Evolutionary conservation across 768 basidiomycete species (phyloP).

Genomic region (Hemileccinum rubropunctum): DNA sequence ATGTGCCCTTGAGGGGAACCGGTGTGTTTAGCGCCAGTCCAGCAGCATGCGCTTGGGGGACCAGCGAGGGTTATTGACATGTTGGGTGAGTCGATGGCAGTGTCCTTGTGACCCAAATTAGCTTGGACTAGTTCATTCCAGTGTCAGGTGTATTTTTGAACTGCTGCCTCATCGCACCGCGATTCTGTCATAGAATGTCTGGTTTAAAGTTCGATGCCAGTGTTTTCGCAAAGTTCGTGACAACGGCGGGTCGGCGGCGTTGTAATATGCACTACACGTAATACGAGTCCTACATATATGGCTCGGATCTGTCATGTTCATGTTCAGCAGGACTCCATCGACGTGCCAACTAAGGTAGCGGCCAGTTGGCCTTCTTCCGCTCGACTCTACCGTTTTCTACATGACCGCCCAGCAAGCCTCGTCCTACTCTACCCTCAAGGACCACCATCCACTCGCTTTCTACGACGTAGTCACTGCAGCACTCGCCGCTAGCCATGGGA

Average conservation of each 20-base stretch:
- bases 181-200: too few relatives aligned
- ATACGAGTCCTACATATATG: too few relatives aligned
- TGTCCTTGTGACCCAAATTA: neutral
- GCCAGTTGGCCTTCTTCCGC: too few relatives aligned
- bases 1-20: conserved; percentile 46
- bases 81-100: neutral
- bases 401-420: conserved; percentile 10
- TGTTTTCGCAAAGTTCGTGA: too few relatives aligned
- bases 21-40: conserved; percentile 45
- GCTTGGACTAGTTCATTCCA: neutral
- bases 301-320: too few relatives aligned
- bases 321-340: too few relatives aligned
- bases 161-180: too few relatives aligned
- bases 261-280: too few relatives aligned
- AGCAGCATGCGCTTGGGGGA: conserved; percentile 48
- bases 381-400: neutral
- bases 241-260: too few relatives aligned
- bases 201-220: too few relatives aligned
- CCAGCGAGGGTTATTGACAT: conserved; percentile 33
- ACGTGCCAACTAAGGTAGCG: too few relatives aligned
- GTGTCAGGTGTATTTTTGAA: too few relatives aligned
- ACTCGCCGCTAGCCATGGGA: conserved; percentile 1
- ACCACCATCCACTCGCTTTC: conserved; percentile 2
- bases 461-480: conserved; percentile 7
- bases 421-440: neutral